Evolutionary conservation across 345 rosid species (phyloP).

Genomic region (Aquilaria sinensis): DNA sequence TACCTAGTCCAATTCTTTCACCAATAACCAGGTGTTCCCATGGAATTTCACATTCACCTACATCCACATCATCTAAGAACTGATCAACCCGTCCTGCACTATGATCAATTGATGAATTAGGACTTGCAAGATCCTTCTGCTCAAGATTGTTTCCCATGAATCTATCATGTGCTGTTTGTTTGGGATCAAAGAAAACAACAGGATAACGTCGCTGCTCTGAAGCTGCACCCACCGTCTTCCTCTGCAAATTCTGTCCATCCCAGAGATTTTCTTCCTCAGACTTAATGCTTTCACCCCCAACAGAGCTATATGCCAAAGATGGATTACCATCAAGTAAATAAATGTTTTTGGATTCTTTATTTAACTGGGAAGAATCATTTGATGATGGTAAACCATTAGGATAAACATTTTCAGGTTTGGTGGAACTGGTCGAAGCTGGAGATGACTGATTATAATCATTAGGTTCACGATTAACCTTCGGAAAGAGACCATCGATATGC

Average conservation of each 20-base stretch:
- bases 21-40: constrained; percentile 96
- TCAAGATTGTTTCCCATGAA: constrained; percentile 43
- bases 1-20: constrained; percentile 99
- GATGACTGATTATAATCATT: constrained; percentile 49
- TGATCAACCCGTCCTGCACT: constrained; percentile 46
- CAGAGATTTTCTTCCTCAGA: constrained; percentile 28
- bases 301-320: constrained; percentile 29
- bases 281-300: constrained; percentile 28
- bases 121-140: constrained; percentile 59
- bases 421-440: constrained; percentile 41
- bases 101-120: constrained; percentile 57
- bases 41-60: constrained; percentile 91
- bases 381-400: constrained; percentile 34
- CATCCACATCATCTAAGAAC: constrained; percentile 86
- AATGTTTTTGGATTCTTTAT: constrained; percentile 37
- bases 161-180: constrained; percentile 49
- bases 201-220: constrained; percentile 37
- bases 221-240: constrained; percentile 16
- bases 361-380: constrained; percentile 27
- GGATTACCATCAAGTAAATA: constrained; percentile 31
- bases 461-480: constrained; percentile 68
- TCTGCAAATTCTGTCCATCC: constrained; percentile 31
- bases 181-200: constrained; percentile 37
- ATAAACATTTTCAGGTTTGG: constrained; percentile 33
- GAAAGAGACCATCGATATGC: constrained; percentile 58